Evolutionary conservation across 805 yeast genomes (phyloP).

Genomic region (Candida golubevii): DNA sequence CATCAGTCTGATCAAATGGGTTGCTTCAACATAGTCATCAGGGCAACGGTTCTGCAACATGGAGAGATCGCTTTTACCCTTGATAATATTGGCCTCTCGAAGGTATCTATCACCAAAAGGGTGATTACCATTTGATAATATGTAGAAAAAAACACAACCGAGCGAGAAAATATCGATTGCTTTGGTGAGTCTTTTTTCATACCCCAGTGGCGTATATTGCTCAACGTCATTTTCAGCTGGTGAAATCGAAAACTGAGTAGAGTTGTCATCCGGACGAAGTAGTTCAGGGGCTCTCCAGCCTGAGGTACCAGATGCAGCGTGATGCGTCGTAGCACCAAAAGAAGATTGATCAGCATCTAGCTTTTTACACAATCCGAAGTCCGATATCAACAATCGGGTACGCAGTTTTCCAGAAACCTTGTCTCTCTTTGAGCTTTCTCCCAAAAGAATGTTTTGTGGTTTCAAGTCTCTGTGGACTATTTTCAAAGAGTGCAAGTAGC

Average conservation of each 20-base stretch:
- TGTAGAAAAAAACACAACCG: constrained; percentile 91
- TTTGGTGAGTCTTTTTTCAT: constrained; percentile 67
- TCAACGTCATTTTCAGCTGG: constrained; percentile 10
- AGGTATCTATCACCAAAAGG: constrained; percentile 93
- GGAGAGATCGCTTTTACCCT: constrained; percentile 51
- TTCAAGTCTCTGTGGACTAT: constrained; percentile 93
- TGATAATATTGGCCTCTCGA: constrained; percentile 85
- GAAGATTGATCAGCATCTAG: constrained; percentile 90
- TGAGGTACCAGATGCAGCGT: constrained; percentile 87
- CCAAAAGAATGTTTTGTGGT: constrained; percentile 89
- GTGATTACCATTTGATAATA: constrained; percentile 77
- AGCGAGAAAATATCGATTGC: constrained; percentile 91
- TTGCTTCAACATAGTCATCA: constrained; percentile 56
- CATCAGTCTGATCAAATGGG: constrained; percentile 70
- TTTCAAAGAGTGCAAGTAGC: constrained; percentile 82
- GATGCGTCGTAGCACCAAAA: constrained; percentile 85
- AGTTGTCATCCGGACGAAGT: constrained; percentile 40
- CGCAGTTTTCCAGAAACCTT: constrained; percentile 6
- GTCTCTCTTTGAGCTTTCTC: constrained; percentile 42
- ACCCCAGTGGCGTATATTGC: constrained; percentile 11
- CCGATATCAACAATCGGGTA: constrained; percentile 78
- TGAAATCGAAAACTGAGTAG: constrained; percentile 34
- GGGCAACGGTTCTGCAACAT: constrained; percentile 41
- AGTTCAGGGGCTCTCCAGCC: constrained; percentile 99
- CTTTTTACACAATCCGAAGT: constrained; percentile 92